Evolutionary conservation across 495 filamentous ascomycete species (phyloP).

Genomic region (Aspergillus nidulans): DNA sequence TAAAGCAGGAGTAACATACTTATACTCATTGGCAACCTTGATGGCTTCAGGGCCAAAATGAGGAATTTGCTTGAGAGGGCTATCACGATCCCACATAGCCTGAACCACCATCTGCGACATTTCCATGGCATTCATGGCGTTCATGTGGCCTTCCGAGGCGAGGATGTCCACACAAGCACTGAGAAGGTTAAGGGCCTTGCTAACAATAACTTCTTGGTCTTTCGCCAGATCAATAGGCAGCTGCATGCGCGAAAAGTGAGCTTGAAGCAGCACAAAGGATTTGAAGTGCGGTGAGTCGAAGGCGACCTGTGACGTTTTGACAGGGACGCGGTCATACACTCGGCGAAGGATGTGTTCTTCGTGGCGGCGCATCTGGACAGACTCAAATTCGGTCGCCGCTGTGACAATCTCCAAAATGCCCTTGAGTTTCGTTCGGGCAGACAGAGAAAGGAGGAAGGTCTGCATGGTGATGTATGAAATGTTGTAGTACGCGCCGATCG

Average conservation of each 20-base stretch:
- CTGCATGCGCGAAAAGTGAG: constrained; percentile 96
- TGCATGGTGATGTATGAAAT: constrained; percentile 99
- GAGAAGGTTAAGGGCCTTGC: constrained; percentile 80
- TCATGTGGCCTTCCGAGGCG: constrained; percentile 91
- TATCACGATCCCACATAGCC: constrained; percentile 98
- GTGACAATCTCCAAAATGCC: constrained; percentile 96
- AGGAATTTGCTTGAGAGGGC: constrained; percentile 94
- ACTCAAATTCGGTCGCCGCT: constrained; percentile 93
- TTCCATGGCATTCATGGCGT: constrained; percentile 98
- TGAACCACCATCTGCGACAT: constrained; percentile 99
- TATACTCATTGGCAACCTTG: constrained; percentile 73
- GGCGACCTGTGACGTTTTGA: constrained; percentile 82
- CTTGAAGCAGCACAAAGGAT: constrained; percentile 91
- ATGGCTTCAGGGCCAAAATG: constrained; percentile 83
- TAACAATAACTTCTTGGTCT: constrained; percentile 85
- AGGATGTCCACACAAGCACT: constrained; percentile 93
- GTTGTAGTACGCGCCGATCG: constrained; percentile 99
- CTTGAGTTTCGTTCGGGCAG: constrained; percentile 84
- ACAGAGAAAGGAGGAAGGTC: constrained; percentile 95
- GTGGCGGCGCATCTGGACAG: constrained; percentile 89
- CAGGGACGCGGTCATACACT: constrained; percentile 89
- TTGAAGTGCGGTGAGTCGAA: constrained; percentile 98
- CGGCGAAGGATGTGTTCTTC: constrained; percentile 84
- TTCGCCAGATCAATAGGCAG: constrained; percentile 95
- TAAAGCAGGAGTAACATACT: constrained; percentile 49